Percentiles rank a stretch among this genome's conserved stretches.
Evolutionary conservation across 306 rosid genomes (phyloP).

Genomic region (Abrus pulchellus): DNA sequence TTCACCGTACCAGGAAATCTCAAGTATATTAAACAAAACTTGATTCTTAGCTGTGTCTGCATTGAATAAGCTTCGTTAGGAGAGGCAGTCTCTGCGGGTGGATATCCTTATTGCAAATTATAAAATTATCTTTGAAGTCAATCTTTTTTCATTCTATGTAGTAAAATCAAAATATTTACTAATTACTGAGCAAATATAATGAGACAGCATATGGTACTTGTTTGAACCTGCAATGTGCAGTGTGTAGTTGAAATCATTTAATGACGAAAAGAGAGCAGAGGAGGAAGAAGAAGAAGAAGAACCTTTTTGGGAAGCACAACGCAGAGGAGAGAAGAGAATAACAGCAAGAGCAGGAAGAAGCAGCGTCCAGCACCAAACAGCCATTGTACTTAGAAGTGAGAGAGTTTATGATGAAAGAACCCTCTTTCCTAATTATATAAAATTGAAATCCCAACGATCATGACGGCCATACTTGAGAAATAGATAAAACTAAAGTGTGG

Average conservation of each 20-base stretch:
- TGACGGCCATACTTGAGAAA: slow-evolving; percentile 35
- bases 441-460: slow-evolving; percentile 24
- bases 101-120: too few relatives aligned
- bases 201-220: not conserved
- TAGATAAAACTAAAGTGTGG: not conserved
- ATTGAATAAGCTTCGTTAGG: too few relatives aligned
- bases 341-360: slow-evolving; percentile 50
- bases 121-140: too few relatives aligned
- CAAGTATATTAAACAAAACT: too few relatives aligned
- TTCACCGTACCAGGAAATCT: too few relatives aligned
- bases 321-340: slow-evolving; percentile 55
- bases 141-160: too few relatives aligned
- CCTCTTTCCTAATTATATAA: not conserved
- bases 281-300: not conserved
- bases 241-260: not conserved
- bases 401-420: not conserved
- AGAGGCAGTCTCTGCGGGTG: too few relatives aligned
- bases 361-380: slow-evolving; percentile 52
- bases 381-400: slow-evolving; percentile 37
- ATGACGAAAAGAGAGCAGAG: not conserved
- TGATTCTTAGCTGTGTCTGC: too few relatives aligned
- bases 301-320: slow-evolving; percentile 60
- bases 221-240: not conserved
- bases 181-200: not conserved
- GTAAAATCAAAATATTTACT: not conserved